Evolutionary conservation across 805 yeast genomes (phyloP), one percentile per base, ranked within the genome.

Genomic region (Sugiyamaella mastotermitis): DNA sequence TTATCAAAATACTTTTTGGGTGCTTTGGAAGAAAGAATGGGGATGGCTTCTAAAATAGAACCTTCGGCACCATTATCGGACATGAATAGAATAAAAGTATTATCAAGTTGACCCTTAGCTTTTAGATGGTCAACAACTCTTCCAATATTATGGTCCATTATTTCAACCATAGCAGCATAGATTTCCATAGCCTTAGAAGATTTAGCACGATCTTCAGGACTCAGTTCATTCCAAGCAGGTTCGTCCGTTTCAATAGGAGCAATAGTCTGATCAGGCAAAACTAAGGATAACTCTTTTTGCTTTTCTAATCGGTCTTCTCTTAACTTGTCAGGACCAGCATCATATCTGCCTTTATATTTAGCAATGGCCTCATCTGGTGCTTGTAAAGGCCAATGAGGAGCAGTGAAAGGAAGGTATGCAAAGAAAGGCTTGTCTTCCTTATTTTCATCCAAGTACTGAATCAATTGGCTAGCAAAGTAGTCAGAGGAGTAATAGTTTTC

Each of bases 61-160:
- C 81, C 78, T 51, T 76, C 81, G 3, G 81, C 81, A 17, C 81
- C 82, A 52, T 76, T 76, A 53, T 76, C 81, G 3, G 80, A 73
- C 69, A 75, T 71, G 58, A 76, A 76, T 23, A 74, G 44, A n/a
- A 76, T 61, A 47, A 74, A 61, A 0, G 81, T 76, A 55, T 76
- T 71, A 28, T 75, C 79, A 19, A 66, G 52, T 50, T 72, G 72
- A 9, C 65, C 72, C 1, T 58, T 52, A 3, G 45, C 36, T 48
- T 72, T 65, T 18, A 76, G 55, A 15, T 61, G 54, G 4, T 64
- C 56, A 3, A 75, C 40, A 1, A 75, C 67, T 38, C 68, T 60
- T 2, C 81, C 83, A 23, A 76, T 57, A 40, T 74, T 66, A 25
- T 51, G 50, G 47, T 76, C 83, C 52, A 76, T 48, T 3, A 66